phyloP scores from a whole-genome alignment of 140 eudicot genomes.

The Ambrosia hybrid region DNA sequence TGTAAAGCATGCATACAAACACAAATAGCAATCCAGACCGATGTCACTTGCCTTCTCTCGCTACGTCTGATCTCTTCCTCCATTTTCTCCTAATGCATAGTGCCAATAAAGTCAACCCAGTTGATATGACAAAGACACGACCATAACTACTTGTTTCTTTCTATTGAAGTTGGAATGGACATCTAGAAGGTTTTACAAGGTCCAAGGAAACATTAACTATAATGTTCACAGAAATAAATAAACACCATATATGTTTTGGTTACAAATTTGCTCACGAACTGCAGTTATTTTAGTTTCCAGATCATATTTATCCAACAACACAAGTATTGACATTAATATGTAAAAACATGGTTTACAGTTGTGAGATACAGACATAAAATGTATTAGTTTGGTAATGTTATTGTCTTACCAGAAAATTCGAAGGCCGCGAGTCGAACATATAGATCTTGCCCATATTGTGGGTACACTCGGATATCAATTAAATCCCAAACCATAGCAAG shows the following conservation, averaged over 20 bases:
- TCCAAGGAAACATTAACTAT: too few relatives aligned
- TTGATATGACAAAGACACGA: not conserved
- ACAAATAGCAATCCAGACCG: not conserved
- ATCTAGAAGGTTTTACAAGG: not conserved
- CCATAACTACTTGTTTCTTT: not conserved
- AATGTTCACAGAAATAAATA: too few relatives aligned
- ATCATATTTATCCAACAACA: too few relatives aligned
- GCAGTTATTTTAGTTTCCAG: too few relatives aligned
- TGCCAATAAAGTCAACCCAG: not conserved
- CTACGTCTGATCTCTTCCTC: slow-evolving; percentile 8
- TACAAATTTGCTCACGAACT: too few relatives aligned
- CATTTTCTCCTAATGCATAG: not conserved
- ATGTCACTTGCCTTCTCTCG: not conserved
- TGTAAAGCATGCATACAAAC: not conserved
- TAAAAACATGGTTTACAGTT: too few relatives aligned
- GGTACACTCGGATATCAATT: slow-evolving; percentile 2
- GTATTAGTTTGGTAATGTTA: not conserved
- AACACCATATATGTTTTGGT: too few relatives aligned
- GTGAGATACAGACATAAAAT: not conserved
- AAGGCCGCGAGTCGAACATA: slow-evolving; percentile 1
- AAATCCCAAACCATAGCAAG: not conserved
- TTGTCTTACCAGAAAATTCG: not conserved
- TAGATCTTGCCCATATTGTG: not conserved
- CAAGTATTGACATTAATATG: too few relatives aligned
- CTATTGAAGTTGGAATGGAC: not conserved